Conservation (phyloP, 805 yeast species). For the Spathaspora sp. region DNA sequence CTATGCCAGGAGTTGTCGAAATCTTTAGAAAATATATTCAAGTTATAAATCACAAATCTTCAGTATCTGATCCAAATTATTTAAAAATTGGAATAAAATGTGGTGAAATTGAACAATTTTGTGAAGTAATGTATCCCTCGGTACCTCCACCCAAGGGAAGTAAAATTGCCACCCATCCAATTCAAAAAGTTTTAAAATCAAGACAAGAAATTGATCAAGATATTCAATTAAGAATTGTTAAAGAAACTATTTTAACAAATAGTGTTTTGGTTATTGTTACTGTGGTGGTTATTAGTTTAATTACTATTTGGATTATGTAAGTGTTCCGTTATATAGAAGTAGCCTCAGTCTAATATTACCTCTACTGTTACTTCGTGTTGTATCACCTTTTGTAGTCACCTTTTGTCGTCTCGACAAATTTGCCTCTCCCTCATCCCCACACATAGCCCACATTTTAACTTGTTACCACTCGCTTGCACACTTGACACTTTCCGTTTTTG, state of each 20-base stretch:
- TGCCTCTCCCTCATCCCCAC: too few species aligned
- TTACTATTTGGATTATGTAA: not conserved
- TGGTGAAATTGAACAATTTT: slow-evolving; percentile 84
- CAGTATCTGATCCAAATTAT: slow-evolving; percentile 83
- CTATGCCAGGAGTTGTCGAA: slow-evolving; percentile 70
- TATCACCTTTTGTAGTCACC: too few species aligned
- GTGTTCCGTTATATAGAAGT: not conserved
- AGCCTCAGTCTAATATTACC: not conserved
- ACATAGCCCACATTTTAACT: too few species aligned
- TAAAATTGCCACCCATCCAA: slow-evolving; percentile 30
- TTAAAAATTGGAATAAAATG: slow-evolving; percentile 78
- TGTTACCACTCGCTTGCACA: too few species aligned
- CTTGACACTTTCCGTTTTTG: too few species aligned
- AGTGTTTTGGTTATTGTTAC: not conserved
- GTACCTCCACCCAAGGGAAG: slow-evolving; percentile 52
- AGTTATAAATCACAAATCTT: slow-evolving; percentile 72
- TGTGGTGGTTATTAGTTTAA: not conserved
- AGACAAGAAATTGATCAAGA: slow-evolving; percentile 40
- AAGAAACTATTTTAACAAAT: slow-evolving; percentile 7
- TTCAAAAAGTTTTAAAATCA: slow-evolving; percentile 27
- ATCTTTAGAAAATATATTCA: slow-evolving; percentile 74
- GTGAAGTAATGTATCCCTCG: slow-evolving; percentile 70
- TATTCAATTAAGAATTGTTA: slow-evolving; percentile 7
- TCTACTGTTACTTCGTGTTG: too few species aligned
- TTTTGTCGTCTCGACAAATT: too few species aligned